Conservation (phyloP, 257 asterid species). For the Ocimum tenuiflorum region DNA sequence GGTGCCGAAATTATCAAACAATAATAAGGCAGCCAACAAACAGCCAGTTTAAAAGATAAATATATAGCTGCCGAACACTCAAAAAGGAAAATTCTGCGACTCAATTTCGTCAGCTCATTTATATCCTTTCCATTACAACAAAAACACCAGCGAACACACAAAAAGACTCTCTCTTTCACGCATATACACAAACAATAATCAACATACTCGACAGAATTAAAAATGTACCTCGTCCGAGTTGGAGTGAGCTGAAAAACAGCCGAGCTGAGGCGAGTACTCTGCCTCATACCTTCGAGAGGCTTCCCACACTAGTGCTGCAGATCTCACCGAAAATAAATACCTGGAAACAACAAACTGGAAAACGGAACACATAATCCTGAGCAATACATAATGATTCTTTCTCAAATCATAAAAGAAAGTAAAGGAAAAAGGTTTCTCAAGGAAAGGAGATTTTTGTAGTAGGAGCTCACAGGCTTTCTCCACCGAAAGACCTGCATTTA, state of each 20-base stretch:
- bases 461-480: conserved; percentile 27
- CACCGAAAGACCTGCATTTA: conserved; percentile 18
- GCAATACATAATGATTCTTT: background rate
- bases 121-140: background rate
- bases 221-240: conserved; percentile 70
- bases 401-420: background rate
- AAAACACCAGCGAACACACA: background rate
- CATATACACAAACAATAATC: no score
- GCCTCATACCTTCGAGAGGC: conserved; percentile 46
- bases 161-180: background rate
- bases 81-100: background rate
- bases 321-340: conserved; percentile 36
- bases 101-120: conserved; percentile 8
- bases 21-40: conserved; percentile 1
- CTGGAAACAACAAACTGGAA: background rate
- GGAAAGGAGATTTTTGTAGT: background rate
- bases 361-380: background rate
- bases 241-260: conserved; percentile 94
- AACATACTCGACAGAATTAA: background rate
- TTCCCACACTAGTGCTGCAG: conserved; percentile 32
- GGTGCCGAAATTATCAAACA: conserved; percentile 21
- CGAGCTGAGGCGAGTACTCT: conserved; percentile 58
- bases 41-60: background rate
- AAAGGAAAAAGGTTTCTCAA: background rate
- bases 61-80: background rate